Conservation (phyloP, 805 yeast genomes). For the Lachancea dasiensis region DNA sequence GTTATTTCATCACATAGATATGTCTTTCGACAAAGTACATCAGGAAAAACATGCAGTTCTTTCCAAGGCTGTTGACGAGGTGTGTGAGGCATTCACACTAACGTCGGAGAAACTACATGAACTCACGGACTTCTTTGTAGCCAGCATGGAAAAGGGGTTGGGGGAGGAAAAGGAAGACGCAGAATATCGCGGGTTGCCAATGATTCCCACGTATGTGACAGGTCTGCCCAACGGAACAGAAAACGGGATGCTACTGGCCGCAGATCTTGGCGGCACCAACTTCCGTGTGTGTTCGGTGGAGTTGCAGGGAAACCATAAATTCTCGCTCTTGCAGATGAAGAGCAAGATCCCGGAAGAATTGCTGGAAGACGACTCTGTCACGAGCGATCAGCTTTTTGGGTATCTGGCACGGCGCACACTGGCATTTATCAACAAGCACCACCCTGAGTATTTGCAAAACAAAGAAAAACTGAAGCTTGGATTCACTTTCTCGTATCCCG, state of each 20-base stretch:
- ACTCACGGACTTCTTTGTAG: conserved; percentile 46
- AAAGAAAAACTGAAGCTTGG: conserved; percentile 62
- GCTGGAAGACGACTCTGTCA: conserved; percentile 47
- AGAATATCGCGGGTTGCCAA: conserved; percentile 51
- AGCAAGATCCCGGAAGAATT: conserved; percentile 71
- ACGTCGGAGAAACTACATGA: conserved; percentile 23
- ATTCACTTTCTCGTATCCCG: conserved; percentile 92
- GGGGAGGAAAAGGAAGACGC: conserved; percentile 34
- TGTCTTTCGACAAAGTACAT: conserved; percentile 31
- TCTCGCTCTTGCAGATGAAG: conserved; percentile 68
- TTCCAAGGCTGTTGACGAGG: conserved; percentile 22
- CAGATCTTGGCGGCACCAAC: conserved; percentile 94
- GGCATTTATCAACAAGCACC: conserved; percentile 61
- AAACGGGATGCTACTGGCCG: conserved; percentile 77
- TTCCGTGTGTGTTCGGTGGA: conserved; percentile 88
- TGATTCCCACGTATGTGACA: conserved; percentile 92
- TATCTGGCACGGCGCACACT: conserved; percentile 69
- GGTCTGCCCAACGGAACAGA: conserved; percentile 82
- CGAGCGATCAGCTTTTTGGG: conserved; percentile 61
- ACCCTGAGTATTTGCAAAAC: conserved; percentile 39
- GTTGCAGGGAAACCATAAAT: conserved; percentile 74
- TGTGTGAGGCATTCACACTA: conserved; percentile 25
- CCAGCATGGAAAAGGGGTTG: conserved; percentile 58
- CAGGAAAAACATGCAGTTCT: conserved; percentile 20
- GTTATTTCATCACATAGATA: conserved; percentile 5